Evolutionary conservation across 192 early-diverging fungal species (phyloP), one percentile per base, ranked within the genome.

Genomic region (Podila clonocystis): DNA sequence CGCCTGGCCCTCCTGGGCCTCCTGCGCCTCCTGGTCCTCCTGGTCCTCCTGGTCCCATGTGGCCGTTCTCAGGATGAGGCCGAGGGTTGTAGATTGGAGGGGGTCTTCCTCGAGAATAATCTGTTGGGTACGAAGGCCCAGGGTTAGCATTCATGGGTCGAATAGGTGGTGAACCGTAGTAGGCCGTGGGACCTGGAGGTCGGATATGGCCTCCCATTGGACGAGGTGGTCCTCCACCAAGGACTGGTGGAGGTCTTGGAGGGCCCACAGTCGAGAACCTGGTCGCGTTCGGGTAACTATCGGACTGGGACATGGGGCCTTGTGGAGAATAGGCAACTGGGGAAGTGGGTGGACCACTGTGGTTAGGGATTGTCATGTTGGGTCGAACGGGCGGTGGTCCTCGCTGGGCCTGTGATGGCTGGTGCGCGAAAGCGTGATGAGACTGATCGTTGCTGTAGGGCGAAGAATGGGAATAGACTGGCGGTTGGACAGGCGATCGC

Each of bases 101-200:
- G 24, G 52, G 52, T 55, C 52, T 55, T 5, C 70, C 62, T 63
- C 75, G 49, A 13, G 64, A 24, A 48, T 61, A 80, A 28, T 80
- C 77, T 20, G 48, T 55, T 24, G 77, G 70, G 59, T 80, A 80
- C 26, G 66, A 62, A n/a, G 65, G 77, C 38, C 63, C 64, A 29
- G 61, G 50, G 36, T 60, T 58, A 28, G 62, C 2, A 34, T 59
- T 62, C 67, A 73, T 68, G 28, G 77, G 77, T 31, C 77, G 70
- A 19, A 68, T 65, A 5, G 70, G 66, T 13, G 77, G 50, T 6
- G 77, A 55, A 24, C 67, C 62, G 9, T 73, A 80, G 20, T 80
- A 72, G 26, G 65, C 66, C 55, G 65, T 31, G 17, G 62, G 55
- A n/a, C 77, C 77, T 24, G 77, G 77, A 13, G 70, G 70, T 69